Base-by-base conservation (phyloP, 2,329 filamentous ascomycete genomes). In the Drechmeria coniospora region DNA sequence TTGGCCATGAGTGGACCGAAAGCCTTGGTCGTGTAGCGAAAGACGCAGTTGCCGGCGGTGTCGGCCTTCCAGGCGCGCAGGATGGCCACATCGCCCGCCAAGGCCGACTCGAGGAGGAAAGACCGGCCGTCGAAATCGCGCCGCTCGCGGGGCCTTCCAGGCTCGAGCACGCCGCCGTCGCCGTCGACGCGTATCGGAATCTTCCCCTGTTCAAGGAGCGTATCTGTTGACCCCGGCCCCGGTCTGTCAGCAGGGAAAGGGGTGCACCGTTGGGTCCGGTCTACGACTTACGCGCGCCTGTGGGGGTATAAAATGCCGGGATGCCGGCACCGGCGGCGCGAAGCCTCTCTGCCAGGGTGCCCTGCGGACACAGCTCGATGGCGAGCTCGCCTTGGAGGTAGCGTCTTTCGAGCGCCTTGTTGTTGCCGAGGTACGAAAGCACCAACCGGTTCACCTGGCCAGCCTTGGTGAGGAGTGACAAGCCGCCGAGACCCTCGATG, bases 1-100 rank as follows among this genome's bases (percentile, higher is more conserved):
- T 87, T 86, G 33, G 79, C 82, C 78, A 84, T 82, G 36, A 81
- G 65, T 5, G 71, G 67, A 1, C 73, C 77, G 37, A 82, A 84
- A 0, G 76, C 73, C 47, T 79, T 79, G 18, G 78, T 82, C 0
- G 79, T 78, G 50, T 79, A 75, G 49, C 79, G 63, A 59, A 92
- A 90, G 21, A 81, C 66, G 46, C 78, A 83, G 52, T 87, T 87
- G 9, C 80, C 80, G 4, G 76, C 69, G 34, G 73, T 68, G 44
- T 87, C 80, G 0, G 68, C 79, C 51, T 80, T 83, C 61, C 70
- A 78, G 1, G 80, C 80, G 30, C 80, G 66, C 27, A 87, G 52
- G 34, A 86, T 82, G 0, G 80, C 79, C 27, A 82, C 75, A 43
- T 87, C 80, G 8, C 77, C 80, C 0, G 68, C 68, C 23, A 87